Conservation (phyloP, 768 basidiomycete genomes). For the Naganishia vaughanmartiniae region DNA sequence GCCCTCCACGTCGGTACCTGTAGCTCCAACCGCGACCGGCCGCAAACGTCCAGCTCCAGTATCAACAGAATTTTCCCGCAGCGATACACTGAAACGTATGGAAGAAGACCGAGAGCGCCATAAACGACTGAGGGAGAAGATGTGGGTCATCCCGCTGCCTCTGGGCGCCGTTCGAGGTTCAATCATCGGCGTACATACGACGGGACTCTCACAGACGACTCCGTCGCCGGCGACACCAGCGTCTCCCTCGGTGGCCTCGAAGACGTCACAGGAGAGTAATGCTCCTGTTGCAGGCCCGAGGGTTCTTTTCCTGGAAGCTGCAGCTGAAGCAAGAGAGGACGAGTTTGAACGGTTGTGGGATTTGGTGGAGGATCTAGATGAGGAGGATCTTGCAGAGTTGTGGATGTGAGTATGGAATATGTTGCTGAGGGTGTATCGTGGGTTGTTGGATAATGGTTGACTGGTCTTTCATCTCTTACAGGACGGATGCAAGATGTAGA, state of each 20-base stretch:
- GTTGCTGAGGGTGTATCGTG: neutral
- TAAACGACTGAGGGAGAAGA: slow-evolving; percentile 81
- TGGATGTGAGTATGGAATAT: slow-evolving; percentile 37
- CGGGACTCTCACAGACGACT: neutral
- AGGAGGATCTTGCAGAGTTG: slow-evolving; percentile 46
- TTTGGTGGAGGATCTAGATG: slow-evolving; percentile 43
- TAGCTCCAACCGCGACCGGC: neutral
- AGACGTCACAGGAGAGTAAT: slow-evolving; percentile 17
- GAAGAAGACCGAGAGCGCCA: slow-evolving; percentile 91
- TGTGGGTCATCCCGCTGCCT: slow-evolving; percentile 63
- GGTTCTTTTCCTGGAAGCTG: neutral
- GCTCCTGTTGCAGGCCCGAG: slow-evolving; percentile 23
- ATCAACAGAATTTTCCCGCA: slow-evolving; percentile 56
- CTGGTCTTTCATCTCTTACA: neutral
- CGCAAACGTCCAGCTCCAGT: slow-evolving; percentile 28
- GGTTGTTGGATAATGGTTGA: neutral
- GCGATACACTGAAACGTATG: slow-evolving; percentile 78
- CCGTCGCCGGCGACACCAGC: slow-evolving; percentile 51
- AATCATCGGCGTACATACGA: neutral
- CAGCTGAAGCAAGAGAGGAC: slow-evolving; percentile 46
- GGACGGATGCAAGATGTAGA: slow-evolving; percentile 8
- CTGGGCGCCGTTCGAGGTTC: slow-evolving; percentile 28
- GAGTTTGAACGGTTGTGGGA: slow-evolving; percentile 56
- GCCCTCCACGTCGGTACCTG: neutral
- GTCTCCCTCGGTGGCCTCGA: slow-evolving; percentile 38